phyloP scores from a whole-genome alignment of 2,329 filamentous ascomycete genomes.

The Diplodia seriata region DNA sequence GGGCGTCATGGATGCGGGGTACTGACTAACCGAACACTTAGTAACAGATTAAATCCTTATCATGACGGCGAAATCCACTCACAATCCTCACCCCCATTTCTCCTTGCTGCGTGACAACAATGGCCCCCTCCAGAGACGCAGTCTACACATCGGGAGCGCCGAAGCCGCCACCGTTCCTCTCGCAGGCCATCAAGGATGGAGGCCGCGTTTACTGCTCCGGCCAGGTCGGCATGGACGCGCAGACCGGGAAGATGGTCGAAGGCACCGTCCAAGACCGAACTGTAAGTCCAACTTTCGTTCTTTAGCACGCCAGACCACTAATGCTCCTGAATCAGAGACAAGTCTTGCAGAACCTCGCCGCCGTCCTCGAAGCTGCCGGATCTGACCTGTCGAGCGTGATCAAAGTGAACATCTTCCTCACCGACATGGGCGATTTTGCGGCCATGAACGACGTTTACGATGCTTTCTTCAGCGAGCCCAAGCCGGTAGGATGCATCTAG shows the following conservation, averaged over 20 bases:
- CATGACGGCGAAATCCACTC: not conserved
- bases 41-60: not conserved
- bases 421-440: conserved; percentile 42
- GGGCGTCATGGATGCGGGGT: not conserved
- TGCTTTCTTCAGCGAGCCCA: conserved; percentile 27
- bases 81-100: no score
- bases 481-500: conserved; percentile 10
- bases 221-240: conserved; percentile 4
- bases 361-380: conserved; percentile 38
- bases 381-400: conserved; percentile 40
- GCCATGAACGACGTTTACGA: conserved; percentile 43
- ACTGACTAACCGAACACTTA: conserved; percentile 11
- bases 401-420: conserved; percentile 43
- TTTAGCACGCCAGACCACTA: no score
- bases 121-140: not conserved
- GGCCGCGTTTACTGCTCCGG: conserved; percentile 21
- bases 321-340: not conserved
- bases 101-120: not conserved
- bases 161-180: conserved; percentile 37
- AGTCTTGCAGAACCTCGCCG: not conserved
- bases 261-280: conserved; percentile 12
- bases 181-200: conserved; percentile 12
- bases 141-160: not conserved
- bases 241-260: conserved; percentile 13
- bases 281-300: not conserved